These are phyloP conservation scores for Sporisorium sorghi DNA, from an alignment of 1,284 basidiomycete genomes.

Conservation along the genomic window DNA sequence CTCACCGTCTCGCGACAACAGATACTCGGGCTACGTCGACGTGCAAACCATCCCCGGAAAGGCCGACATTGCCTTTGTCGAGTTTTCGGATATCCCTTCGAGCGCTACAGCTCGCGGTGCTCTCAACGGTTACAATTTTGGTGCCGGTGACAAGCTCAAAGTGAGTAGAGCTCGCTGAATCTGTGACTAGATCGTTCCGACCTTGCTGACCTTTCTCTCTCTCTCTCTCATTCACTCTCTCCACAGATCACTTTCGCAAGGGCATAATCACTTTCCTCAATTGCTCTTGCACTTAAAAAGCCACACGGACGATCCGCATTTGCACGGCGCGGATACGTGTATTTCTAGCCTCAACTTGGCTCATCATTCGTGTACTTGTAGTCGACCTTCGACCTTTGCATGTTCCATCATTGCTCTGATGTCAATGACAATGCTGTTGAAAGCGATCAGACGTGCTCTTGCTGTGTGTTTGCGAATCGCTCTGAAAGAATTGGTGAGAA, in stretches of 20 bases:
- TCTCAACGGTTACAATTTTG: constrained; percentile 64
- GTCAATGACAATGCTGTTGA: not conserved
- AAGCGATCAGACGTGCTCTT: too few species aligned
- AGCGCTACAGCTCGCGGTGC: constrained; percentile 62
- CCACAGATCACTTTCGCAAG: constrained; percentile 56
- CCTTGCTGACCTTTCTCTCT: constrained; percentile 2
- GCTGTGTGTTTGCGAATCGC: not conserved
- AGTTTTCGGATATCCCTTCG: constrained; percentile 60
- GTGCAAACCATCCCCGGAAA: constrained; percentile 67
- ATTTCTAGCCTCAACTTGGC: constrained; percentile 20
- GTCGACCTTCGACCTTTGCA: not conserved
- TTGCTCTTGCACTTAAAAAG: not conserved
- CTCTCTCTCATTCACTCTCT: not conserved
- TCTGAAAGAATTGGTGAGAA: not conserved
- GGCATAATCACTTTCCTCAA: constrained; percentile 13
- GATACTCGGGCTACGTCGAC: constrained; percentile 59
- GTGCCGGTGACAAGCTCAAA: constrained; percentile 63
- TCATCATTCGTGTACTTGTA: constrained; percentile 22
- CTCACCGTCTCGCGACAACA: constrained; percentile 8
- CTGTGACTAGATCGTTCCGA: not conserved
- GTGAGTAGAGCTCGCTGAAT: constrained; percentile 23
- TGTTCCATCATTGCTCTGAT: not conserved
- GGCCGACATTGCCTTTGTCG: constrained; percentile 66
- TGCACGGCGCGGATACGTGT: constrained; percentile 48
- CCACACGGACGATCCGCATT: constrained; percentile 49